Conservation (phyloP, 2,329 filamentous ascomycete genomes). For the Sarocladiaceae sp. region DNA sequence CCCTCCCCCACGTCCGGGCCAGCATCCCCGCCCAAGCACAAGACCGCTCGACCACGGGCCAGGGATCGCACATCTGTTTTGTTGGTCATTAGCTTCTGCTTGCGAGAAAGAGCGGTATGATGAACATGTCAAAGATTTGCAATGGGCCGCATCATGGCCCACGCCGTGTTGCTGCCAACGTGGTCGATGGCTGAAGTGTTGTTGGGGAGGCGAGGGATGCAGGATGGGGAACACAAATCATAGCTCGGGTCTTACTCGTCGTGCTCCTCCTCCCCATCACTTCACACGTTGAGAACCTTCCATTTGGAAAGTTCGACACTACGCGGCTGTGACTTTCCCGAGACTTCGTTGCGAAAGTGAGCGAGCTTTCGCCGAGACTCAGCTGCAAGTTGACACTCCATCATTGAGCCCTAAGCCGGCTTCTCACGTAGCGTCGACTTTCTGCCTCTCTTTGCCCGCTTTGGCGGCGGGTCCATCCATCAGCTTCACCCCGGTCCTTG, state of each 20-base stretch:
- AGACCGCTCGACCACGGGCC: not conserved
- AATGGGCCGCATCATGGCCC: no score
- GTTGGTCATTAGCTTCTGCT: not conserved
- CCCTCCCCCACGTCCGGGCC: slow-evolving; percentile 7
- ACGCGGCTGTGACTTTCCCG: not conserved
- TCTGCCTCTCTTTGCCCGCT: slow-evolving; percentile 5
- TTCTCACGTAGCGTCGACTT: not conserved
- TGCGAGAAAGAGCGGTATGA: not conserved
- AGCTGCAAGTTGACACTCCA: not conserved
- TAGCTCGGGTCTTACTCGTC: no score
- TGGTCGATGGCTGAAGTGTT: no score
- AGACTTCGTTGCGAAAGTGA: no score
- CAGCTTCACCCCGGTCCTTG: slow-evolving; percentile 3
- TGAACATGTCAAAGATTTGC: no score
- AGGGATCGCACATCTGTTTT: slow-evolving; percentile 5
- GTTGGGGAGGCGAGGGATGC: no score
- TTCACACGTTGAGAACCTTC: no score
- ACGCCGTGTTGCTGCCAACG: no score
- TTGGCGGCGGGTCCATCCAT: slow-evolving; percentile 1
- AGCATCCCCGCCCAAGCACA: not conserved
- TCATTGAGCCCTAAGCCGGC: not conserved
- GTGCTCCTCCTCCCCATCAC: no score
- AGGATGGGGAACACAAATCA: no score
- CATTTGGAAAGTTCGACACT: no score
- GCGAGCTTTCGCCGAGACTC: not conserved